Percentiles rank a stretch among this genome's conserved stretches.
Conservation (phyloP, 2,329 filamentous ascomycete genomes). For the Rhexocercosporidium sp. region DNA sequence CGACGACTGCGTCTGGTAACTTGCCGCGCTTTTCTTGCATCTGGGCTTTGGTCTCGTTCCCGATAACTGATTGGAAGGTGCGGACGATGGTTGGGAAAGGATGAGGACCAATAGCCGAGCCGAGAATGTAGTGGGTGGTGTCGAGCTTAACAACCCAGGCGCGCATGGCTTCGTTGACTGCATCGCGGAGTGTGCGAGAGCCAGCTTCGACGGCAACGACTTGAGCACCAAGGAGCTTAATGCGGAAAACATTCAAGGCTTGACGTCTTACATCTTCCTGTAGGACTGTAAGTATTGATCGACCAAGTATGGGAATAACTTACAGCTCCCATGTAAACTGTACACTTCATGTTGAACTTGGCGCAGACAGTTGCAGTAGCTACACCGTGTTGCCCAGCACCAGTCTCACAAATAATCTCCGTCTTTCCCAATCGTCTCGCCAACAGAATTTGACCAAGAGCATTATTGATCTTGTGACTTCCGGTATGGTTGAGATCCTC, state of each 20-base stretch:
- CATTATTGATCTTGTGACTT: slow-evolving; percentile 99
- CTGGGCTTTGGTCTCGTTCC: slow-evolving; percentile 90
- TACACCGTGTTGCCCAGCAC: slow-evolving; percentile 96
- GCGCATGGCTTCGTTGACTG: slow-evolving; percentile 94
- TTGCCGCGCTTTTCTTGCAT: slow-evolving; percentile 85
- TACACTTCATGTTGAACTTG: slow-evolving; percentile 98
- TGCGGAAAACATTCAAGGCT: slow-evolving; percentile 97
- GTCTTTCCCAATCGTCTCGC: slow-evolving; percentile 89
- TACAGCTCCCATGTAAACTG: slow-evolving; percentile 91
- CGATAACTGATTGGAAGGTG: slow-evolving; percentile 97
- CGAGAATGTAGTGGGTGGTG: slow-evolving; percentile 97
- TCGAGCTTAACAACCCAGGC: slow-evolving; percentile 93
- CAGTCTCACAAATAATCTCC: slow-evolving; percentile 96
- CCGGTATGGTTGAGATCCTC: slow-evolving; percentile 98
- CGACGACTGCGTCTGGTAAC: slow-evolving; percentile 93
- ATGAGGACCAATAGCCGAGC: slow-evolving; percentile 95
- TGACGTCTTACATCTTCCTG: slow-evolving; percentile 91
- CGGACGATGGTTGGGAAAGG: slow-evolving; percentile 97
- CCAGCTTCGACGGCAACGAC: slow-evolving; percentile 94
- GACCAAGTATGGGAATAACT: slow-evolving; percentile 21
- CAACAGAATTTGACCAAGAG: slow-evolving; percentile 88
- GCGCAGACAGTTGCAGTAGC: slow-evolving; percentile 97
- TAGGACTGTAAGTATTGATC: slow-evolving; percentile 18
- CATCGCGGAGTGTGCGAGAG: slow-evolving; percentile 79
- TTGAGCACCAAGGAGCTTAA: slow-evolving; percentile 91